Base-by-base conservation (phyloP, 1,139 yeast species). In the Candida freyschussii region DNA sequence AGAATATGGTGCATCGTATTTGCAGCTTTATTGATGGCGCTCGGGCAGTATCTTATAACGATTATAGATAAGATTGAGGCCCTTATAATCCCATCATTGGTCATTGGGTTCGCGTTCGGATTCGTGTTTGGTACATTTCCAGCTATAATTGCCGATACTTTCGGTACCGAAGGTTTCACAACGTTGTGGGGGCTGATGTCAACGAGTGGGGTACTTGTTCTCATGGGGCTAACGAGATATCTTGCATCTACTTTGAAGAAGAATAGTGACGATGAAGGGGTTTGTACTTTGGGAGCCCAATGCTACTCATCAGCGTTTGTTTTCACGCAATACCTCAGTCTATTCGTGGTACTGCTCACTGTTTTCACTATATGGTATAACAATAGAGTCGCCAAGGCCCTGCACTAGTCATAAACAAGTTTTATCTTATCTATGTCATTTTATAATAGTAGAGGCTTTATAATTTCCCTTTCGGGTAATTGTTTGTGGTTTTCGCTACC, bases 101-200 rank as follows among this genome's bases (percentile, higher is more conserved):
- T 75, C 6, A 72, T 78, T 34, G 95, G 95, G 0, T 63, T 70
- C 29, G 78, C 86, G n/a, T 86, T 84, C 58, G 96, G 96, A 1
- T 68, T 81, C 32, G 65, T 80, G 33, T 85, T 81, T 55, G 91
- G 95, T 1, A 70, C 86, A 6, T 82, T 76, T 54, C 95, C 95
- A 1, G 81, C 91, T 1, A 74, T 84, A 16, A 65, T 83, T 18
- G 78, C 91, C 1, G 95, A 86, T 46, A 63, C 75, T 11, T 85
- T 84, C 60, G 89, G 89, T 17, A 71, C 85, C 50, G 65, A 63
- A 13, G 70, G 77, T 24, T 84, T 83, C 54, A 78, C 87, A 33
- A 80, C 86, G 24, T 71, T 84, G 25, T 86, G 95, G 95, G 93
- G 95, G 0, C 52, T 78, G 18, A 61, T 79, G 45, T 76, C 80